Percentiles rank a stretch among this genome's conserved stretches.
Conservation (phyloP, 148 eudicot genomes). For the Chenopodium berlandieri region DNA sequence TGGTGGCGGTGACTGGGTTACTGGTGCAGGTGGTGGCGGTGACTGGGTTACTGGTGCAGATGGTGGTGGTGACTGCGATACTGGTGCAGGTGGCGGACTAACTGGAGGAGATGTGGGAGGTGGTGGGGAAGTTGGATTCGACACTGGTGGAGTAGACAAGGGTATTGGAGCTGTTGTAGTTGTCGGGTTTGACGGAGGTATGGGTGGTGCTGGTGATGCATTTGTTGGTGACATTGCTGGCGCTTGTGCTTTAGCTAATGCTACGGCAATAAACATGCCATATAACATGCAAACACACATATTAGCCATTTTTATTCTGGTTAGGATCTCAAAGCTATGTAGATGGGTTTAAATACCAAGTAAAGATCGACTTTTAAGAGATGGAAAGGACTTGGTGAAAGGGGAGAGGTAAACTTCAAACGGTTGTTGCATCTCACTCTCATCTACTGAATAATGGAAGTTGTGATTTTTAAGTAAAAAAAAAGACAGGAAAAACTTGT, state of each 20-base stretch:
- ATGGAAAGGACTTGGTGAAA: slow-evolving; percentile 42
- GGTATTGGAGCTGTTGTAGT: slow-evolving; percentile 27
- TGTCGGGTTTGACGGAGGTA: slow-evolving; percentile 44
- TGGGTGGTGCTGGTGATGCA: slow-evolving; percentile 36
- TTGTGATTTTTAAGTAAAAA: slow-evolving; percentile 1
- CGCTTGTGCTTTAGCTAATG: slow-evolving; percentile 51
- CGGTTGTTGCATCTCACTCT: slow-evolving; percentile 29
- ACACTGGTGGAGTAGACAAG: slow-evolving; percentile 16
- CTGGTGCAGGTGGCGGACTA: background rate
- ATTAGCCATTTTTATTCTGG: slow-evolving; percentile 33
- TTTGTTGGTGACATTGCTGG: slow-evolving; percentile 59
- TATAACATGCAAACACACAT: slow-evolving; percentile 33
- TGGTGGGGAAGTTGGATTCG: slow-evolving; percentile 26
- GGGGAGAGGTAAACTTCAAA: slow-evolving; percentile 40
- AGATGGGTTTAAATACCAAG: slow-evolving; percentile 16
- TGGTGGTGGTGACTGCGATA: slow-evolving; percentile 36
- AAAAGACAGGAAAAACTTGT: background rate
- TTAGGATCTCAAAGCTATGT: slow-evolving; percentile 1
- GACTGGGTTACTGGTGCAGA: slow-evolving; percentile 22
- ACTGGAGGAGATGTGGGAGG: background rate
- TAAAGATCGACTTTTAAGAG: slow-evolving; percentile 14
- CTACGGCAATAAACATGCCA: slow-evolving; percentile 33
- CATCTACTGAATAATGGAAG: slow-evolving; percentile 24
- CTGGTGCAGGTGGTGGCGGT: slow-evolving; percentile 20
- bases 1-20: slow-evolving; percentile 37